Evolutionary conservation across 805 yeast species (phyloP).

Genomic region (Candida schatavii): DNA sequence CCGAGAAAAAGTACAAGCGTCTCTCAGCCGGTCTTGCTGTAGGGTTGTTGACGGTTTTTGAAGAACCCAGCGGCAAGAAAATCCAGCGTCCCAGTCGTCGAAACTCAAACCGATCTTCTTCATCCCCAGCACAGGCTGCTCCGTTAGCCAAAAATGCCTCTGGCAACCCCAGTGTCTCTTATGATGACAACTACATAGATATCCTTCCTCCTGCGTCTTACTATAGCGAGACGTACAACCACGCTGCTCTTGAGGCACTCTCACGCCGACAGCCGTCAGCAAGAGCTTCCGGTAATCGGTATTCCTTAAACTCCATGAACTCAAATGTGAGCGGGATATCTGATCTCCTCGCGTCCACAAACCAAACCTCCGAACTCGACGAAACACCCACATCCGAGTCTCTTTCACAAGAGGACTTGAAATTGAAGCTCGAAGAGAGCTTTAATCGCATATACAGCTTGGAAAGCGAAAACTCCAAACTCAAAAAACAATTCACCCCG

Average conservation of each 20-base stretch:
- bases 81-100: too few species aligned
- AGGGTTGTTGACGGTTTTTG: constrained; percentile 38
- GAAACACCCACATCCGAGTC: constrained; percentile 5
- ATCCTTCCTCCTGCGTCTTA: constrained; percentile 17
- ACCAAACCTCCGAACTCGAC: constrained; percentile 7
- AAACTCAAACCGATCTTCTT: neutral
- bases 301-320: constrained; percentile 49
- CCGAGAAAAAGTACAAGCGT: constrained; percentile 26
- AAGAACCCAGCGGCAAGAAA: constrained; percentile 19
- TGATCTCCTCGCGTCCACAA: constrained; percentile 47
- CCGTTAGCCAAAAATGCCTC: neutral
- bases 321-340: constrained; percentile 48
- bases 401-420: constrained; percentile 32
- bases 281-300: constrained; percentile 29
- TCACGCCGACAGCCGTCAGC: constrained; percentile 15
- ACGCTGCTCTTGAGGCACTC: constrained; percentile 34
- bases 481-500: constrained; percentile 10
- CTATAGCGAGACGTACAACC: constrained; percentile 30
- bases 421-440: constrained; percentile 36
- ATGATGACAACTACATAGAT: constrained; percentile 27
- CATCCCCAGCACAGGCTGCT: neutral
- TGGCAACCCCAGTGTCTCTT: constrained; percentile 8
- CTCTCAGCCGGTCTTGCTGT: constrained; percentile 36
- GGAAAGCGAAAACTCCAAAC: constrained; percentile 24
- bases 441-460: constrained; percentile 34